phyloP scores from a whole-genome alignment of 1,284 basidiomycete species.

The Malassezia equina region DNA sequence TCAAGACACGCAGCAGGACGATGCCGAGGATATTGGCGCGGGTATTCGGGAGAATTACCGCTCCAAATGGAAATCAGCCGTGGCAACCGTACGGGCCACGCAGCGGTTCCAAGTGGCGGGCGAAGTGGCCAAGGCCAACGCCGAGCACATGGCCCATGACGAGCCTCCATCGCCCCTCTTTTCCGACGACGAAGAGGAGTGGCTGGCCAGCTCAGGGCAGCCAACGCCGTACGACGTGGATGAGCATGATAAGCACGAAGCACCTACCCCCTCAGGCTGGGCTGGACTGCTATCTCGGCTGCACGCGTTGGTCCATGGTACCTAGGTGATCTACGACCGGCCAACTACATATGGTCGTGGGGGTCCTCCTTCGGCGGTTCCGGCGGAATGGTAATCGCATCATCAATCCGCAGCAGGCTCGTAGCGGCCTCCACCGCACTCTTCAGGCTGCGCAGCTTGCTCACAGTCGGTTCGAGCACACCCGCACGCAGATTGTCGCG shows the following conservation, averaged over 20 bases:
- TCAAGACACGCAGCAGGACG: slow-evolving; percentile 19
- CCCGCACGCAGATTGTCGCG: slow-evolving; percentile 89
- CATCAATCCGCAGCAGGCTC: slow-evolving; percentile 86
- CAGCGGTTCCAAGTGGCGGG: slow-evolving; percentile 32
- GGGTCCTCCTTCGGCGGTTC: slow-evolving; percentile 43
- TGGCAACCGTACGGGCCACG: slow-evolving; percentile 43
- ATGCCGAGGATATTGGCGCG: slow-evolving; percentile 32
- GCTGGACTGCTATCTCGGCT: background rate
- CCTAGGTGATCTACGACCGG: background rate
- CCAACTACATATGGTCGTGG: slow-evolving; percentile 42
- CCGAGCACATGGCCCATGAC: background rate
- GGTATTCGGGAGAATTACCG: slow-evolving; percentile 47
- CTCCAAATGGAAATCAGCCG: slow-evolving; percentile 42
- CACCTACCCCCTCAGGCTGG: background rate
- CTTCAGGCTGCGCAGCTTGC: slow-evolving; percentile 93
- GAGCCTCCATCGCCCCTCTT: slow-evolving; percentile 10
- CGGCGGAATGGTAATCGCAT: slow-evolving; percentile 51
- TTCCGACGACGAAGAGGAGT: slow-evolving; percentile 13
- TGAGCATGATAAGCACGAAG: background rate
- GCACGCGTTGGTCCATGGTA: background rate
- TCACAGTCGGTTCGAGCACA: slow-evolving; percentile 88
- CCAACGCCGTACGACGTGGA: background rate
- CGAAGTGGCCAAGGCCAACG: slow-evolving; percentile 1
- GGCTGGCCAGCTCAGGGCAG: background rate
- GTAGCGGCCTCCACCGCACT: slow-evolving; percentile 94